Percentiles rank a stretch among this genome's conserved stretches.
phyloP scores from a whole-genome alignment of 2,329 filamentous ascomycete genomes.

The Alternaria postmessia region DNA sequence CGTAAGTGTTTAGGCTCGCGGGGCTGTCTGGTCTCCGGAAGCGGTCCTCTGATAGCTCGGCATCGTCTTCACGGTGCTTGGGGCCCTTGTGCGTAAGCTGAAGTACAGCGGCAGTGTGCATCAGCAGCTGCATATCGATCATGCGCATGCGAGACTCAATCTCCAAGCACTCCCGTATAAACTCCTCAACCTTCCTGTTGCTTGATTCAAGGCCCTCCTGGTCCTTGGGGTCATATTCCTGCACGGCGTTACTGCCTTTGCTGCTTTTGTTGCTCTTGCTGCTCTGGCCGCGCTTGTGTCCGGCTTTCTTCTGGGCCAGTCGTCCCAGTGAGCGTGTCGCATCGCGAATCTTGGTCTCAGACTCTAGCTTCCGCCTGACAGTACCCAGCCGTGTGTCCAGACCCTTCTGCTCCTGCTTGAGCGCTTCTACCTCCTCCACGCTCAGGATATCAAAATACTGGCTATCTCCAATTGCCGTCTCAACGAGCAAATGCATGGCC shows the following conservation, averaged over 20 bases:
- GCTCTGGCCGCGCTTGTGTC: conserved; percentile 61
- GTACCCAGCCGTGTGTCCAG: conserved; percentile 81
- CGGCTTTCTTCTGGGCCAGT: conserved; percentile 71
- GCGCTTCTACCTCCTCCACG: conserved; percentile 86
- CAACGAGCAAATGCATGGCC: conserved; percentile 88
- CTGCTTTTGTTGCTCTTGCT: conserved; percentile 61
- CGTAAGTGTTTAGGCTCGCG: conserved; percentile 77
- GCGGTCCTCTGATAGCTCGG: conserved; percentile 47
- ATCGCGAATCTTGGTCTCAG: conserved; percentile 94
- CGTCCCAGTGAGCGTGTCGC: conserved; percentile 86
- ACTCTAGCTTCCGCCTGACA: conserved; percentile 79
- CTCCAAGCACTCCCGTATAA: conserved; percentile 80
- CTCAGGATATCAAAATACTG: conserved; percentile 84
- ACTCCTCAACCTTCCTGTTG: conserved; percentile 83
- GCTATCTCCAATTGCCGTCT: conserved; percentile 91
- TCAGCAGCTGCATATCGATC: conserved; percentile 78
- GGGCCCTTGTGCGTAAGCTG: conserved; percentile 85
- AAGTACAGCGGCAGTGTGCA: conserved; percentile 91
- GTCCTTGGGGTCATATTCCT: conserved; percentile 56
- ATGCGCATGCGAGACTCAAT: conserved; percentile 78
- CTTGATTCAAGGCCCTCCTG: conserved; percentile 78
- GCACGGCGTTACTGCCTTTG: conserved; percentile 50
- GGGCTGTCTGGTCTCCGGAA: conserved; percentile 71
- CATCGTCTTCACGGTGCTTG: conserved; percentile 63
- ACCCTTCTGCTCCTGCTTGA: conserved; percentile 85